These are phyloP conservation scores for Helicocarpus griseus DNA, from an alignment of 2,329 filamentous ascomycete species.

Conservation along the genomic window DNA sequence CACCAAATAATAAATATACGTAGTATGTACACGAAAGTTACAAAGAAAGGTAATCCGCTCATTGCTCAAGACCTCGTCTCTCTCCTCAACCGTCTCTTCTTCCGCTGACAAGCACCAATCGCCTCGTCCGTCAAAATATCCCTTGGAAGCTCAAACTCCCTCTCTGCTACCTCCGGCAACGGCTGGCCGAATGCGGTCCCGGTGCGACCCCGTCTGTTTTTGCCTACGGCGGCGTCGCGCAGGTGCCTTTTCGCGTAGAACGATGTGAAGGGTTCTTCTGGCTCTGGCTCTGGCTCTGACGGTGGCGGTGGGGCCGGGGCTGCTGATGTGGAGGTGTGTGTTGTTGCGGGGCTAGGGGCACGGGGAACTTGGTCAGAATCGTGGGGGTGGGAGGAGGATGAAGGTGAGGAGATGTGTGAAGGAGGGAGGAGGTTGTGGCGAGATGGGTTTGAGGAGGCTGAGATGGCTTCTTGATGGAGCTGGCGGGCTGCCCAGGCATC, in stretches of 20 bases:
- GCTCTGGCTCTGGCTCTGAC: slow-evolving; percentile 20
- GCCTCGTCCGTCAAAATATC: slow-evolving; percentile 42
- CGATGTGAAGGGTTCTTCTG: slow-evolving; percentile 62
- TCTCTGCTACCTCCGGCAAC: slow-evolving; percentile 60
- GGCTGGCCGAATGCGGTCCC: slow-evolving; percentile 72
- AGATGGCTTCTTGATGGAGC: slow-evolving; percentile 60
- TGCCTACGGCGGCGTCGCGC: slow-evolving; percentile 68
- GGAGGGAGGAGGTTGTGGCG: slow-evolving; percentile 16
- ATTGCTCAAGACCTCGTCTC: slow-evolving; percentile 7
- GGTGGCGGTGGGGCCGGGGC: slow-evolving; percentile 11
- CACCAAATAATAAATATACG: no score
- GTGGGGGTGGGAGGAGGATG: slow-evolving; percentile 1
- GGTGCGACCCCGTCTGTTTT: slow-evolving; percentile 58
- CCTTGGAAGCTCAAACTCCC: slow-evolving; percentile 65
- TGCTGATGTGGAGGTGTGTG: slow-evolving; percentile 4
- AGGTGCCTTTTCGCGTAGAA: slow-evolving; percentile 77
- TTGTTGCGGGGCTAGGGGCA: not conserved
- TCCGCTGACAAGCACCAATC: slow-evolving; percentile 31
- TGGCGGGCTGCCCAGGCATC: slow-evolving; percentile 65
- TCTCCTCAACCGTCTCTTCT: slow-evolving; percentile 27
- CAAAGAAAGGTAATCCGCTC: not conserved
- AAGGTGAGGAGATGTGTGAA: slow-evolving; percentile 10
- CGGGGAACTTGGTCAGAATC: slow-evolving; percentile 4
- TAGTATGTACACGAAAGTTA: not conserved
- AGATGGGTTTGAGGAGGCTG: slow-evolving; percentile 36